These are phyloP conservation scores for Didymella lethalis DNA, from an alignment of 2,329 filamentous ascomycete species.

Conservation along the genomic window DNA sequence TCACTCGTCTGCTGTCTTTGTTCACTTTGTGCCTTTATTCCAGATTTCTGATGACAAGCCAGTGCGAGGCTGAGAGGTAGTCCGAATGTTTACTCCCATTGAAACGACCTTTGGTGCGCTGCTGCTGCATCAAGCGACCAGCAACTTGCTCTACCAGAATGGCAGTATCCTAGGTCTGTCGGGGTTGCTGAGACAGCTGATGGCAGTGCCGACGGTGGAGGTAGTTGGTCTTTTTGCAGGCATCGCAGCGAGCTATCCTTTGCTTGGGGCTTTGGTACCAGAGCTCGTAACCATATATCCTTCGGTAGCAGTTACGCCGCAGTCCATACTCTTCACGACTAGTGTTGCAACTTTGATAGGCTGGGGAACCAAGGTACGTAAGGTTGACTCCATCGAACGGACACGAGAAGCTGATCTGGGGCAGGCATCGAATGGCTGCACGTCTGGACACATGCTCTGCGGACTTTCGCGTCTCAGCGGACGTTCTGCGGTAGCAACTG, in stretches of 20 bases:
- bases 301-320: constrained; percentile 44
- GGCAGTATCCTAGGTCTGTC: constrained; percentile 61
- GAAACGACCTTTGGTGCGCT: constrained; percentile 61
- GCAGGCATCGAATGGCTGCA: constrained; percentile 56
- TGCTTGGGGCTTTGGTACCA: constrained; percentile 54
- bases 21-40: not conserved
- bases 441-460: constrained; percentile 65
- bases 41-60: not conserved
- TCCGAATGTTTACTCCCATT: constrained; percentile 61
- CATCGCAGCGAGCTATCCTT: constrained; percentile 55
- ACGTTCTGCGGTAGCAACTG: constrained; percentile 58
- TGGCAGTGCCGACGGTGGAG: constrained; percentile 53
- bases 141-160: constrained; percentile 60
- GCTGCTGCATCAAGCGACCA: constrained; percentile 60
- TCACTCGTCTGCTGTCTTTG: not conserved
- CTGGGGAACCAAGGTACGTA: constrained; percentile 61
- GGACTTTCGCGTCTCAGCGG: constrained; percentile 59
- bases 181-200: constrained; percentile 54
- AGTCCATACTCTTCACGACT: constrained; percentile 50
- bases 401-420: constrained; percentile 16
- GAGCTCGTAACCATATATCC: constrained; percentile 57
- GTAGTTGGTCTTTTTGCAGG: constrained; percentile 57
- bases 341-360: constrained; percentile 57
- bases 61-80: not conserved
- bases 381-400: not conserved